phyloP scores from a whole-genome alignment of 2,329 filamentous ascomycete species.

The Alternaria solani region DNA sequence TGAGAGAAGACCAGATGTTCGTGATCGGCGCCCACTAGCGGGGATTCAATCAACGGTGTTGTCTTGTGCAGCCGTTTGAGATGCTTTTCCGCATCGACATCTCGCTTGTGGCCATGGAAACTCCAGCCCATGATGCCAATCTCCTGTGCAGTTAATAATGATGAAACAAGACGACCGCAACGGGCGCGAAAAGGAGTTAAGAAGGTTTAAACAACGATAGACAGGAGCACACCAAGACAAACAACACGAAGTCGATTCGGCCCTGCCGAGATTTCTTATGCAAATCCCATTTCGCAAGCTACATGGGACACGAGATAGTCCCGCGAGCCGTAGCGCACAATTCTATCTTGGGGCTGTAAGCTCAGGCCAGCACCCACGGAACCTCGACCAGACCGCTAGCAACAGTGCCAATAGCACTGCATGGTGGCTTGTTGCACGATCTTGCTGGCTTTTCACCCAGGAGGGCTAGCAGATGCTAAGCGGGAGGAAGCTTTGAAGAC shows the following conservation, averaged over 20 bases:
- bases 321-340: slow-evolving; percentile 7
- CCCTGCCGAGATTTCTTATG: slow-evolving; percentile 12
- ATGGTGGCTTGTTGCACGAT: slow-evolving; percentile 20
- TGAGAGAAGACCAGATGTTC: slow-evolving; percentile 49
- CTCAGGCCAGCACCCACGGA: neutral
- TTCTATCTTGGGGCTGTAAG: slow-evolving; percentile 6
- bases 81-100: slow-evolving; percentile 48
- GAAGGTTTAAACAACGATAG: slow-evolving; percentile 1
- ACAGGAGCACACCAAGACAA: neutral
- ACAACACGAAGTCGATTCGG: neutral
- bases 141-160: neutral
- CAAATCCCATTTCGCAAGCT: slow-evolving; percentile 8
- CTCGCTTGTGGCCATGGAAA: slow-evolving; percentile 39
- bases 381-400: slow-evolving; percentile 6
- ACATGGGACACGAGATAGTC: slow-evolving; percentile 4
- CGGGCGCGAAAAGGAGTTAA: neutral
- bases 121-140: slow-evolving; percentile 40
- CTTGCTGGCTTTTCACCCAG: slow-evolving; percentile 15
- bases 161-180: neutral
- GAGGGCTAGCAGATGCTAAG: slow-evolving; percentile 8
- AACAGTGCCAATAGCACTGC: slow-evolving; percentile 14
- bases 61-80: slow-evolving; percentile 46
- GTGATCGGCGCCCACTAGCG: slow-evolving; percentile 47
- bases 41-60: slow-evolving; percentile 46
- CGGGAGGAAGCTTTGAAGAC: slow-evolving; percentile 1